Percentiles rank a stretch among this genome's conserved stretches.
These are phyloP conservation scores for Hemisphaericaspora lyxosophila DNA, from an alignment of 1,139 yeast genomes.

Conservation along the genomic window DNA sequence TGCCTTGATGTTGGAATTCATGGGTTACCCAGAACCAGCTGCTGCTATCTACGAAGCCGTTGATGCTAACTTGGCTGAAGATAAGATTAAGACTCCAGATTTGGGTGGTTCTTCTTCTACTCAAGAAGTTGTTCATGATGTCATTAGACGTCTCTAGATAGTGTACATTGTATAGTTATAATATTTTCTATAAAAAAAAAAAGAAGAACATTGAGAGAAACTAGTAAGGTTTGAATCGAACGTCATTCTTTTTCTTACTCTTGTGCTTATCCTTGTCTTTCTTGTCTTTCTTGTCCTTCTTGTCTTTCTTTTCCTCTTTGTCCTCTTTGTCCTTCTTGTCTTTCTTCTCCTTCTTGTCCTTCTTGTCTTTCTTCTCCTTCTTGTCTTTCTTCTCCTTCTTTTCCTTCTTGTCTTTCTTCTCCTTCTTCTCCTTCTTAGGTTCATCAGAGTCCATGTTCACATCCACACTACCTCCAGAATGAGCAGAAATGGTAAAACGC, in stretches of 20 bases:
- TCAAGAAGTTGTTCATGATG: slow-evolving; percentile 81
- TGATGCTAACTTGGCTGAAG: slow-evolving; percentile 85
- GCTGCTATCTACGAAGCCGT: slow-evolving; percentile 92
- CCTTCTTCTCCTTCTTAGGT: slow-evolving; percentile 25
- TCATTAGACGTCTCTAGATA: slow-evolving; percentile 46
- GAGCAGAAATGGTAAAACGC: slow-evolving; percentile 6
- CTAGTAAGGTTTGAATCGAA: slow-evolving; percentile 56
- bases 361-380: slow-evolving; percentile 24
- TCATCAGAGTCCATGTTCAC: slow-evolving; percentile 14
- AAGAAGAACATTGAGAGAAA: slow-evolving; percentile 1
- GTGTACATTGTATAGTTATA: not conserved
- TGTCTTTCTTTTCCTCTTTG: slow-evolving; percentile 22
- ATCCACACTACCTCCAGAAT: slow-evolving; percentile 7
- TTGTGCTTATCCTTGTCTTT: slow-evolving; percentile 23
- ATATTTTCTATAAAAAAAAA: not conserved
- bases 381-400: slow-evolving; percentile 25
- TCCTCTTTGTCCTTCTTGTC: slow-evolving; percentile 27
- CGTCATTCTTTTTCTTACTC: slow-evolving; percentile 30
- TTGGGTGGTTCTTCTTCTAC: slow-evolving; percentile 89
- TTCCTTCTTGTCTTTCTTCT: slow-evolving; percentile 26
- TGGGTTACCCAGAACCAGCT: slow-evolving; percentile 89
- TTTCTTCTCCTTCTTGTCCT: slow-evolving; percentile 25
- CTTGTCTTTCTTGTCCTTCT: slow-evolving; percentile 19
- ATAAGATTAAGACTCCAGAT: slow-evolving; percentile 86
- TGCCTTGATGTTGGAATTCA: slow-evolving; percentile 94